Evolutionary conservation across 164 flowering plant genomes (phyloP), one percentile per base, ranked within the genome.

Genomic region (Vitis cinerea): DNA sequence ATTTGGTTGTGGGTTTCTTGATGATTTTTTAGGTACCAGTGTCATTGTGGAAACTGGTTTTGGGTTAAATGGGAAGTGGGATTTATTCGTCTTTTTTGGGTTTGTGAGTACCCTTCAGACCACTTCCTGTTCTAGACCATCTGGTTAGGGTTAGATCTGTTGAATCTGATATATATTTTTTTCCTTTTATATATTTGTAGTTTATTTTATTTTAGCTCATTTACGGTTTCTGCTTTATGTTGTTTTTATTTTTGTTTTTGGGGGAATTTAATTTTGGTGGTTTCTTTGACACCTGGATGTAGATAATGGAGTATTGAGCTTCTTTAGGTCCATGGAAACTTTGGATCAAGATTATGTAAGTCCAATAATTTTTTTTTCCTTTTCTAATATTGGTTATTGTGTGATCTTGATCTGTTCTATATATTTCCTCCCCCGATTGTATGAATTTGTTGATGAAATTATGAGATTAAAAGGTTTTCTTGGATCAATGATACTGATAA

Each of bases 111-210:
- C 63, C 55, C 63, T 9, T 56, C 61, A 17, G 37, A 19, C 10
- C 48, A 23, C 30, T 30, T 53, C 23, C 17, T 62, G 27, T 44
- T 57, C 57, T 37, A 49, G 59, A 37, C 23, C 59, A 61, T 54
- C 70, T 62, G 70, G 61, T 61, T 62, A 47, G 59, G 71, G 69
- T 63, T 71, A 69, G 81, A 79, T 79, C 81, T 79, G 81, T 13
- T 44, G 47, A 66, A 48, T 70, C 64, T 17, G 73, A 47, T 67
- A 61, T 37, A 30, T 0, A 11, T 59, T 67, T 63, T 61, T 17
- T 48, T 47, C 19, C 30, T 64, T 11, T 17, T 29, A 37, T 59
- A 50, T 30, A 10, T 57, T 63, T 64, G 47, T 8, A 4, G 17
- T 69, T 53, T 27, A 64, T n/a, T 31, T 19, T 37, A 3, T 61